Conservation (phyloP, 495 filamentous ascomycete species). For the Annulohypoxylon moriforme region DNA sequence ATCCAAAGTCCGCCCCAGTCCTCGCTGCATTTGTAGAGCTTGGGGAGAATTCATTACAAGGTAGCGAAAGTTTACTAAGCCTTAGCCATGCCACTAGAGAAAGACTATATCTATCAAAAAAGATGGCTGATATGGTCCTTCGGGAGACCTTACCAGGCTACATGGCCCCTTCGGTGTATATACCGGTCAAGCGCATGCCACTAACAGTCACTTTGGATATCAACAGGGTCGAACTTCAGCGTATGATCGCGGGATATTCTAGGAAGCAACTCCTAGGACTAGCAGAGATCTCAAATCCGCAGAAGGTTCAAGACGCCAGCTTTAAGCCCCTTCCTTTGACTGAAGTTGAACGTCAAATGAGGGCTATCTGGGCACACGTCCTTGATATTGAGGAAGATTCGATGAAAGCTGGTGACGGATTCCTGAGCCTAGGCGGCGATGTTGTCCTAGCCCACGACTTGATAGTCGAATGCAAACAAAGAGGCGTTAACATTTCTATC, state of each 20-base stretch:
- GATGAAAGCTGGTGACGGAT: conserved; percentile 56
- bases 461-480: conserved; percentile 53
- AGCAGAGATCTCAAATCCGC: conserved; percentile 47
- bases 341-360: conserved; percentile 56
- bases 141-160: conserved; percentile 49
- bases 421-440: conserved; percentile 59
- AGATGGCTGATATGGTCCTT: conserved; percentile 52
- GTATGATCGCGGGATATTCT: conserved; percentile 52
- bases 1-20: conserved; percentile 48
- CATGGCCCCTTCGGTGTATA: conserved; percentile 55
- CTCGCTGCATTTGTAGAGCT: conserved; percentile 61
- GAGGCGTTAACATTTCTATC: conserved; percentile 52
- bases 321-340: conserved; percentile 59
- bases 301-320: conserved; percentile 48
- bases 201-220: conserved; percentile 57
- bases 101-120: conserved; percentile 53
- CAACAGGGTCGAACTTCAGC: conserved; percentile 55
- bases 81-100: conserved; percentile 50
- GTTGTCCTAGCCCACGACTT: conserved; percentile 55
- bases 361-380: conserved; percentile 56
- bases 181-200: conserved; percentile 58
- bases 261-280: conserved; percentile 54
- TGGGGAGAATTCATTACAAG: conserved; percentile 51
- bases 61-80: conserved; percentile 47
- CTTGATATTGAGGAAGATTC: conserved; percentile 51